Conservation (phyloP, 2,329 filamentous ascomycete genomes). For the Monosporascus sp. region DNA sequence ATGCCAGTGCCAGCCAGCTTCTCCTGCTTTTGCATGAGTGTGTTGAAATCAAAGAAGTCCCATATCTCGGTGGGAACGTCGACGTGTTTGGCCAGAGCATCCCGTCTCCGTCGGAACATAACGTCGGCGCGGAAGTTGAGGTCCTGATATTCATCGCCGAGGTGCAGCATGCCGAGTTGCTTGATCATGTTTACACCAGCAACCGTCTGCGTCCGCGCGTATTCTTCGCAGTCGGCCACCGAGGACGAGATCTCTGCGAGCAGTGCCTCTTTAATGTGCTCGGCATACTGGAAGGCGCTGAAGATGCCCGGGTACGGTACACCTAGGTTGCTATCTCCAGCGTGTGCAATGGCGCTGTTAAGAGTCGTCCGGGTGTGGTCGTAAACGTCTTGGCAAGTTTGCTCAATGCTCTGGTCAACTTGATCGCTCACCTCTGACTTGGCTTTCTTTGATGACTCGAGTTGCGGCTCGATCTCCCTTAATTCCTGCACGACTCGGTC, state of each 20-base stretch:
- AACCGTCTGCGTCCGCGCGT: conserved; percentile 73
- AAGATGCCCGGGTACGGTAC: conserved; percentile 84
- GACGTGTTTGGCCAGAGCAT: conserved; percentile 77
- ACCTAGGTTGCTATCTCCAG: conserved; percentile 72
- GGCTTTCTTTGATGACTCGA: conserved; percentile 78
- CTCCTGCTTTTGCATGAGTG: conserved; percentile 82
- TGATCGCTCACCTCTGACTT: conserved; percentile 74
- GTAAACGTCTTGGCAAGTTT: conserved; percentile 81
- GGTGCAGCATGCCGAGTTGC: conserved; percentile 78
- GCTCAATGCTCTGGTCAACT: conserved; percentile 76
- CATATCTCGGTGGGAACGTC: conserved; percentile 81
- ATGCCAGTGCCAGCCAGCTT: conserved; percentile 92
- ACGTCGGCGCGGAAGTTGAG: conserved; percentile 84
- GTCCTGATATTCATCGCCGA: conserved; percentile 81
- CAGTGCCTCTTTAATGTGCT: conserved; percentile 89
- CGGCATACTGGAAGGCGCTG: conserved; percentile 83
- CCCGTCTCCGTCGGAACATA: conserved; percentile 85
- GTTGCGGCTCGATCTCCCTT: conserved; percentile 74
- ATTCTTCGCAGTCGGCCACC: conserved; percentile 76
- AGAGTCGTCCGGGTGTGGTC: conserved; percentile 73
- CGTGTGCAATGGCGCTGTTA: conserved; percentile 66
- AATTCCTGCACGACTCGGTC: conserved; percentile 78
- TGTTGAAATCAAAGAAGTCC: conserved; percentile 89
- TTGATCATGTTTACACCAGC: conserved; percentile 82
- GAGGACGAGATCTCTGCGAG: conserved; percentile 78